Conservation (phyloP, 768 basidiomycete species). For the Lactifluus rugatus region DNA sequence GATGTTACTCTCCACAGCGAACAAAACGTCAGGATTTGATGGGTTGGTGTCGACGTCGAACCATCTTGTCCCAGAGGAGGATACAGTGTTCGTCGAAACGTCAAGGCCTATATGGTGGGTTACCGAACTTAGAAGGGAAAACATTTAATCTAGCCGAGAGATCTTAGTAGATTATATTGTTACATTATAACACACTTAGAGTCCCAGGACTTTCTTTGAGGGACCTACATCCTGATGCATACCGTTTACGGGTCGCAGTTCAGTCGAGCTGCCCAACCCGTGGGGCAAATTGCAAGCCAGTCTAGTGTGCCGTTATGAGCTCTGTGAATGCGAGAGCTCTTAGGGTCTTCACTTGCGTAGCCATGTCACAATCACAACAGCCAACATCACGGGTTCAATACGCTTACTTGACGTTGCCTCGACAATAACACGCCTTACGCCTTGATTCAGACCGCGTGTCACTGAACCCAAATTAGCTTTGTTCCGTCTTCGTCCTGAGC, state of each 20-base stretch:
- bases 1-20: conserved; percentile 30
- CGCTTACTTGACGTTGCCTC: conserved; percentile 60
- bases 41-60: conserved; percentile 91
- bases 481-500: conserved; percentile 39
- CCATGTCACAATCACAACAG: conserved; percentile 16
- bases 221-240: not conserved
- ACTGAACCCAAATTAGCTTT: conserved; percentile 34
- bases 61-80: conserved; percentile 62
- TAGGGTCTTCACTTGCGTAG: conserved; percentile 1
- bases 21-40: conserved; percentile 66
- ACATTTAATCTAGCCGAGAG: not conserved
- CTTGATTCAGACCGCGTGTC: conserved; percentile 43
- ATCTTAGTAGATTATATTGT: not conserved
- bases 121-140: conserved; percentile 42
- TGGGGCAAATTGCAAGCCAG: not conserved
- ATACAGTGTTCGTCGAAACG: conserved; percentile 63
- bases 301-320: not conserved
- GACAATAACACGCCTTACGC: conserved; percentile 53
- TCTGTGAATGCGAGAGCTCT: not conserved
- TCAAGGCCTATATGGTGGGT: conserved; percentile 87
- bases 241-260: not conserved
- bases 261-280: not conserved
- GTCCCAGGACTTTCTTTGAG: not conserved
- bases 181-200: not conserved
- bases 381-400: conserved; percentile 30